Evolutionary conservation across 352 stramenopile species (phyloP).

Genomic region (Phytophthora podocarpi): DNA sequence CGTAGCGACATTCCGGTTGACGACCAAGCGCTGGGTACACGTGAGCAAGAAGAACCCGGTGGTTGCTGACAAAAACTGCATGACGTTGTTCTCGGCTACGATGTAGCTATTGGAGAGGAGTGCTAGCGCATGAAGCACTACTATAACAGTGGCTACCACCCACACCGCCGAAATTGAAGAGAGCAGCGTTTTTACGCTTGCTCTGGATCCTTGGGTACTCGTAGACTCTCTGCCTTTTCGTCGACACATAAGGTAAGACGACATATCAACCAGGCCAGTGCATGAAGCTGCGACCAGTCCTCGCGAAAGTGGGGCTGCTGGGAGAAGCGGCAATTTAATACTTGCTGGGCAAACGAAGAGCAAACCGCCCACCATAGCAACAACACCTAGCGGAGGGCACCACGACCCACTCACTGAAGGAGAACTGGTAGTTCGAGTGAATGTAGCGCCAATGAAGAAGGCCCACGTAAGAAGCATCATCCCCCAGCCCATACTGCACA

Average conservation of each 20-base stretch:
- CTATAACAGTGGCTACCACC: constrained; percentile 42
- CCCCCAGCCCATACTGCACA: constrained; percentile 77
- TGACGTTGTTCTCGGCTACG: constrained; percentile 70
- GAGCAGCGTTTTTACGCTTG: not conserved
- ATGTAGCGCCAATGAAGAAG: constrained; percentile 31
- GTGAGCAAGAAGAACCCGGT: constrained; percentile 53
- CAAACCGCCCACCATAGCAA: constrained; percentile 8
- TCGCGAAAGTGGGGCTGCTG: constrained; percentile 34
- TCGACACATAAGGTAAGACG: constrained; percentile 5
- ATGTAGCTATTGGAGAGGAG: constrained; percentile 90
- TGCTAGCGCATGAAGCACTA: constrained; percentile 66
- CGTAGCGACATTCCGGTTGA: constrained; percentile 10
- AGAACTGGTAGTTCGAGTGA: not conserved
- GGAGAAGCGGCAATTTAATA: constrained; percentile 35
- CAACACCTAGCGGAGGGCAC: constrained; percentile 7
- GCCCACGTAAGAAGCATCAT: constrained; percentile 53
- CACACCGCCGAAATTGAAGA: constrained; percentile 17
- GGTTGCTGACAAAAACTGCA: constrained; percentile 70
- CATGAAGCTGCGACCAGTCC: constrained; percentile 32
- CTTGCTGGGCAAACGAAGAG: constrained; percentile 29
- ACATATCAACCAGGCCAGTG: constrained; percentile 25
- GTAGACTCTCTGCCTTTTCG: not conserved
- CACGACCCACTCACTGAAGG: constrained; percentile 1
- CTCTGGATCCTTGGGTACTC: not conserved
- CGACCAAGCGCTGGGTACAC: constrained; percentile 23